Conservation (phyloP, 2,329 filamentous ascomycete genomes). For the Scleromitrula shiraiana region DNA sequence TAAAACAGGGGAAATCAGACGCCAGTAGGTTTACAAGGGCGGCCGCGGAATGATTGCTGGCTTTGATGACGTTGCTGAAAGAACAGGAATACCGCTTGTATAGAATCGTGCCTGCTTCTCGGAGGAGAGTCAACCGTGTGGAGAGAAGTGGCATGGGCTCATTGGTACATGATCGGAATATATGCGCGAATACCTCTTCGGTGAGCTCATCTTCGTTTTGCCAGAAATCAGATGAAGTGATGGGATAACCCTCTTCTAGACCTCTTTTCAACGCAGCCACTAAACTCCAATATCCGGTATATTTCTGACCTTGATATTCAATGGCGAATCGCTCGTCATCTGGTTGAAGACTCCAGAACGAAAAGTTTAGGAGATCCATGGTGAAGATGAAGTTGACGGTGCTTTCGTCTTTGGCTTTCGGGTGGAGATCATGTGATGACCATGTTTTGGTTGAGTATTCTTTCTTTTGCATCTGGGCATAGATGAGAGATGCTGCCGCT, state of each 20-base stretch:
- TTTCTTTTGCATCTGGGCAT: slow-evolving; percentile 73
- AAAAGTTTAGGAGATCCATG: slow-evolving; percentile 96
- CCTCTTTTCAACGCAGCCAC: slow-evolving; percentile 82
- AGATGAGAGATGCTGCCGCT: slow-evolving; percentile 70
- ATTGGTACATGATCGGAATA: slow-evolving; percentile 80
- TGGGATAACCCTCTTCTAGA: slow-evolving; percentile 77
- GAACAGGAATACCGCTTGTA: slow-evolving; percentile 72
- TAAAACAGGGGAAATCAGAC: slow-evolving; percentile 75
- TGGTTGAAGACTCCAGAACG: slow-evolving; percentile 75
- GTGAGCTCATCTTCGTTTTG: slow-evolving; percentile 66
- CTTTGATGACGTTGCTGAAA: slow-evolving; percentile 63
- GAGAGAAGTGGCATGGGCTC: slow-evolving; percentile 81
- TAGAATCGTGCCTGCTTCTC: slow-evolving; percentile 75
- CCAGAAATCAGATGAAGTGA: slow-evolving; percentile 87
- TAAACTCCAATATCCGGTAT: slow-evolving; percentile 94
- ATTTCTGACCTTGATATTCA: slow-evolving; percentile 69
- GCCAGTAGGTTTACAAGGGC: slow-evolving; percentile 79
- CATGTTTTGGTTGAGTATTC: slow-evolving; percentile 78
- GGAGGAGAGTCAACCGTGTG: slow-evolving; percentile 69
- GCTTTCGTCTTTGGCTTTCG: slow-evolving; percentile 67
- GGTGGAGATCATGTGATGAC: slow-evolving; percentile 85
- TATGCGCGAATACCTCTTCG: slow-evolving; percentile 60
- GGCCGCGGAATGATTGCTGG: slow-evolving; percentile 72
- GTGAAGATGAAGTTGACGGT: slow-evolving; percentile 92
- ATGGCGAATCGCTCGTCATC: slow-evolving; percentile 70